Evolutionary conservation across 2,329 filamentous ascomycete species (phyloP), one percentile per base, ranked within the genome.

Genomic region (Chaetomium sp.): DNA sequence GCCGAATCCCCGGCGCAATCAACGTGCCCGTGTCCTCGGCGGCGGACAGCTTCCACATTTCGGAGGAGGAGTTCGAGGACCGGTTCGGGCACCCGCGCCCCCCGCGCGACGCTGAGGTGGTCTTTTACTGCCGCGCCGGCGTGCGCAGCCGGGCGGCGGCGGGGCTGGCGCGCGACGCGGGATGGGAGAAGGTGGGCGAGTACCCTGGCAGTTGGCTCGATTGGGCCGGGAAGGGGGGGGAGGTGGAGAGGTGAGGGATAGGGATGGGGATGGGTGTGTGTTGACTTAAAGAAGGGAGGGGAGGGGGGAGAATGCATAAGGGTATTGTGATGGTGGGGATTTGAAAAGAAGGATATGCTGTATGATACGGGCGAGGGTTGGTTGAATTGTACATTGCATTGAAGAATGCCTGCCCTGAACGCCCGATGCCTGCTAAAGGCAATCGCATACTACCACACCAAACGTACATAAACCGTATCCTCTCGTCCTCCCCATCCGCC

Each of bases 41-140:
- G 50, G 88, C 93, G 0, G 93, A 97, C 76, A 89, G 89, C 65
- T 88, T 96, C 72, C 90, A 93, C 76, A 83, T 97, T 8, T 75
- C 82, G 0, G 81, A 83, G 0, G 90, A 91, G 13, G 93, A 97
- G 68, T 98, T 98, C 74, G 85, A 90, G 74, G 91, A 92, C 66
- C 80, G 89, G 19, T 93, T 92, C 77, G 93, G 92, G 4, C 96
- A 90, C 73, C 79, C 83, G 65, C 90, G 91, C 66, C 93, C 83
- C 0, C 72, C 72, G 2, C 80, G 80, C 65, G 81, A 85, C 53
- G 75, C 77, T 35, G 81, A 85, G 69, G 76, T 97, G 16, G 83
- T 98, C 4, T 95, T 98, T 73, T 98, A 97, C 77, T 99, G 95
- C 79, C 96, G 92, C 80, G 89, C 93, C 0, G 95, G 95, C 2